These are phyloP conservation scores for Aegilops umbellulata DNA, from an alignment of 176 grass and related monocot species.

Conservation along the genomic window DNA sequence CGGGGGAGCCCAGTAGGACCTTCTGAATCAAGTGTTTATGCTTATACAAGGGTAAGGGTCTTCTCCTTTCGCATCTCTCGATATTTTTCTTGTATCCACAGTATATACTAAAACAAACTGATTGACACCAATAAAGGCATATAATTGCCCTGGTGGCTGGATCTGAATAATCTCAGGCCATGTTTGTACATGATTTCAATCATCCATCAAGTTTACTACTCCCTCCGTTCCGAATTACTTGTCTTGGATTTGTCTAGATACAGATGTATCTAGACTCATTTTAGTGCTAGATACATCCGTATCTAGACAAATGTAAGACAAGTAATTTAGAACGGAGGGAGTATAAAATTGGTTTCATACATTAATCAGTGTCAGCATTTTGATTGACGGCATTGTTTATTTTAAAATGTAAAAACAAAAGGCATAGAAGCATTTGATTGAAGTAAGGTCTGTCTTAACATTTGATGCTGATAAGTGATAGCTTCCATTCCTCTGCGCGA, in stretches of 20 bases:
- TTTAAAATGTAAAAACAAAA: background rate
- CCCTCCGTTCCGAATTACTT: too few species aligned
- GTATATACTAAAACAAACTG: background rate
- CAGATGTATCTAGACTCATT: too few species aligned
- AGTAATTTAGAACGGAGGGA: too few species aligned
- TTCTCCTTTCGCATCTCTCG: background rate
- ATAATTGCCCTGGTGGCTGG: background rate
- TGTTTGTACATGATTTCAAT: conserved; percentile 8
- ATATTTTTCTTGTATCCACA: background rate
- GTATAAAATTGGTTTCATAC: background rate
- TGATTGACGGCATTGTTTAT: background rate
- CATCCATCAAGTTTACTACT: background rate
- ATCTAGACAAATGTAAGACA: too few species aligned
- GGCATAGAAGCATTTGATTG: background rate
- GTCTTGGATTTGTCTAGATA: too few species aligned
- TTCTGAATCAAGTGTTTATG: conserved; percentile 90
- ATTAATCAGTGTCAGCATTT: background rate
- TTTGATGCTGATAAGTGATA: background rate
- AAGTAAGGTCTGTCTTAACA: background rate
- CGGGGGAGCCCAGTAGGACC: conserved; percentile 79
- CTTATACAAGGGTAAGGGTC: conserved; percentile 80
- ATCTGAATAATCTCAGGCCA: background rate
- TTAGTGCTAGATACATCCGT: too few species aligned
- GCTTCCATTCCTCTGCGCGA: background rate
- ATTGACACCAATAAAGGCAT: background rate